Base-by-base conservation (phyloP, 2,329 filamentous ascomycete species). In the Alternaria alternata region DNA sequence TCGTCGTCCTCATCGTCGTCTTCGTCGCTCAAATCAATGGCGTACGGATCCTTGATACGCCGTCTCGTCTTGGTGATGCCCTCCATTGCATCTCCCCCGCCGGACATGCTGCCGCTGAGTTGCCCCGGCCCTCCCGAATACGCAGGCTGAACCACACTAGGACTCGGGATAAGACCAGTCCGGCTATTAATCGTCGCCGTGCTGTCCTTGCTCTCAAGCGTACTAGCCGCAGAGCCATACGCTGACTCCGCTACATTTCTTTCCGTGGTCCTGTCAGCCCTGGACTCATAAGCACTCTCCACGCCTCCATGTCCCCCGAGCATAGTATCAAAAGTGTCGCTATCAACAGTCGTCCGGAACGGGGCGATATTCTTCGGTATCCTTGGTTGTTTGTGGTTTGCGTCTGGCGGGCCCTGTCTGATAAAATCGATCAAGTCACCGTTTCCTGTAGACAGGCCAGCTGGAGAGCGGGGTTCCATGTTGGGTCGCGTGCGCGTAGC, bases 361-460 rank as follows among this genome's bases (percentile, higher is more conserved):
- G 93, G 92, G 9, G 93, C 93, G 12, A 95, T 89, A n/a, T 87
- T 87, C 18, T 91, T 89, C 42, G 93, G 91, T 63, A 96, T 95
- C 24, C 92, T 88, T 59, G 88, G 91, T 63, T 86, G 86, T 26
- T 85, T 84, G 43, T 83, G 84, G 34, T 82, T 80, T 43, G 44
- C 81, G 75, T 81, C 85, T 0, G 91, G 90, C 3, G 93, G 93
- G 1, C 94, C 94, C 74, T 92, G 89, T 46, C 94, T 89, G 66
- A 99, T 96, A 77, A 99, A 98, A 75, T 98, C 94, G 66, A 97
- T 97, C 59, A 99, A 82, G 62, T 97, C 95, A 12, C 92, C 91
- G 57, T 77, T 77, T 36, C 89, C 96, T 65, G 89, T 89, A 51
- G 88, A 87, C 51, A 88, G 85, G 16, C 88, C 85, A 42, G 85